Evolutionary conservation across 257 asterid species (phyloP), one percentile per base, ranked within the genome.

Genomic region (Nicotiana obtusifolia): DNA sequence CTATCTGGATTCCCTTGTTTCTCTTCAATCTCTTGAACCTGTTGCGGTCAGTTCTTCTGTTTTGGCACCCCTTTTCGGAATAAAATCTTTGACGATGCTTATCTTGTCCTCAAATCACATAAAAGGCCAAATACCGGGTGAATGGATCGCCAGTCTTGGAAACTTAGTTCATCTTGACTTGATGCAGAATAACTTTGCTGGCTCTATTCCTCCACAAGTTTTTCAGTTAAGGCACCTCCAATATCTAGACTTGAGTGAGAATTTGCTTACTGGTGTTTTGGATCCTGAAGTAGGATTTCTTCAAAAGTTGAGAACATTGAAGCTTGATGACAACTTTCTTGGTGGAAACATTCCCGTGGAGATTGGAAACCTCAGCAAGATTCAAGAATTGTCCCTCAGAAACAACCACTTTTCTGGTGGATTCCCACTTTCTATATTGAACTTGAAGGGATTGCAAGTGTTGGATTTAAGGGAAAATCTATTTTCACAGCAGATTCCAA

Each of bases 161-260:
- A 84, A 76, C 10, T 33, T 86, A 28, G 69, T 56, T 65, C 81
- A 54, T 64, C 87, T 86, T 22, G 85, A 84, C 54, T 41, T 86
- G 56, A 69, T 5, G 76, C 80, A 54, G 37, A 86, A 86, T 71
- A 78, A 78, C 62, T 86, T 84, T 56, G 79, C 59, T 44, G 87
- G 89, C 73, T 64, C 20, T 81, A 83, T 86, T 81, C 85, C 85
- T 33, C 47, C 80, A 4, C 87, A 84, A 57, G 16, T 84, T 9
- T 86, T 83, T 49, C 86, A 71, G 31, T 78, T 83, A 76, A 81
- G 78, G 56, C 9, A 69, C 57, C 83, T 86, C 47, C 81, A 82
- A 16, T 53, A 86, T 86, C 83, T 84, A 19, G 87, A 84, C 77
- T 75, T 86, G 71, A 86, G 85, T 64, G 26, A 24, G 17, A 84